Base-by-base conservation (phyloP, 257 asterid genomes). In the Ilex asprella region DNA sequence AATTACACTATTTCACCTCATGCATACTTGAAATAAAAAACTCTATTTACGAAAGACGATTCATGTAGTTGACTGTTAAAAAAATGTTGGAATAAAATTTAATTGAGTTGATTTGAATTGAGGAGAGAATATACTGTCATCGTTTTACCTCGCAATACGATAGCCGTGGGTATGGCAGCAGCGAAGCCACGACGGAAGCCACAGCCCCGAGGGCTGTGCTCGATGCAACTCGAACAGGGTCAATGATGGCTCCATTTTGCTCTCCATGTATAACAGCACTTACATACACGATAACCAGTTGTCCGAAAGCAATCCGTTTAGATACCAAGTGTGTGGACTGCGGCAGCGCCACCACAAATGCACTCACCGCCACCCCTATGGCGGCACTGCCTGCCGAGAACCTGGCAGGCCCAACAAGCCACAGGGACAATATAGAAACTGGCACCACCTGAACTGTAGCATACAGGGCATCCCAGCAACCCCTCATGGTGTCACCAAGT, bases 241-340 rank as follows among this genome's bases (percentile, higher is more conserved):
- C 85, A 76, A 74, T 64, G 46, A 60, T 39, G 10, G 11, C 70
- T 14, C 53, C 46, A 0, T 66, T 12, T 7, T 54, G 73, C 30
- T 67, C 71, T 3, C 80, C 78, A 6, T 54, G 67, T 12, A 66
- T 31, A 59, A 67, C 82, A 3, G 62, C 75, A 30, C 63, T 77
- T 1, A 70, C 80, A 55, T 77, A 80, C 12, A 78, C 75, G 49
- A 87, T 29, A 67, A 87, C 91, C 7, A 87, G 73, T 72, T 84
- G 95, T 55, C 93, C 95, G 21, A 85, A 81, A 3, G 87, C 91
- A 13, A 82, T 67, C 68, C 76, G 75, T 70, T 85, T 87, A 1
- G 84, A 66, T 56, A 79, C 75, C 56, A 84, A 5, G 44, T 76
- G 73, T 9, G 86, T 81, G 7, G 68, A 59, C 52, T 56, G 73